These are phyloP conservation scores for Candida broadrunensis DNA, from an alignment of 805 yeast genomes.

Conservation along the genomic window DNA sequence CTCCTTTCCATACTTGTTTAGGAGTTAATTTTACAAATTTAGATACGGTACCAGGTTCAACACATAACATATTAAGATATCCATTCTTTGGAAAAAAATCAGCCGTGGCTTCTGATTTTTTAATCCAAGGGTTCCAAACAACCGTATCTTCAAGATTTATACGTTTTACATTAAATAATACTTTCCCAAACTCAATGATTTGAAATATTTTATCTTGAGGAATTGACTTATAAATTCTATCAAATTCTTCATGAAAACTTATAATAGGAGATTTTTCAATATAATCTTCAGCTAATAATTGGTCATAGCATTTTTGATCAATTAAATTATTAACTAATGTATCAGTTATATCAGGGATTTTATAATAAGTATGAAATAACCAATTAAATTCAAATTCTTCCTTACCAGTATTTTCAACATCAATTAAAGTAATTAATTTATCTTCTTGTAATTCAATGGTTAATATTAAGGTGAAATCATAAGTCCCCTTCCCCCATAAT, in stretches of 20 bases:
- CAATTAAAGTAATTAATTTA: slow-evolving; percentile 64
- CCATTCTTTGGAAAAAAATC: slow-evolving; percentile 89
- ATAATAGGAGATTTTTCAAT: slow-evolving; percentile 74
- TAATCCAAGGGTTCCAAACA: slow-evolving; percentile 98
- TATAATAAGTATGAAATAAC: slow-evolving; percentile 89
- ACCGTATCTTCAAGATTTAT: slow-evolving; percentile 66
- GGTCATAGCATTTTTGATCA: slow-evolving; percentile 73
- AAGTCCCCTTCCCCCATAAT: slow-evolving; percentile 50
- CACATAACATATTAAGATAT: slow-evolving; percentile 83
- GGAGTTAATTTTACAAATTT: slow-evolving; percentile 62
- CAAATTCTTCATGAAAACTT: slow-evolving; percentile 74
- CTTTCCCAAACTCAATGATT: slow-evolving; percentile 69
- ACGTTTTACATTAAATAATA: slow-evolving; percentile 65
- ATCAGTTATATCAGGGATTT: slow-evolving; percentile 73
- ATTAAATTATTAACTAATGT: slow-evolving; percentile 74
- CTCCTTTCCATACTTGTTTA: slow-evolving; percentile 74
- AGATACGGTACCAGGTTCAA: slow-evolving; percentile 89
- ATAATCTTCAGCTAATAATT: slow-evolving; percentile 60
- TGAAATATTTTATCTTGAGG: slow-evolving; percentile 54
- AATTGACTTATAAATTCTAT: slow-evolving; percentile 74
- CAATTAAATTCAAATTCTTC: slow-evolving; percentile 81
- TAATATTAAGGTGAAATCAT: slow-evolving; percentile 75
- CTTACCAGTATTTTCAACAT: slow-evolving; percentile 68
- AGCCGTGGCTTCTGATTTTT: slow-evolving; percentile 75
- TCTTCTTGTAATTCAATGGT: slow-evolving; percentile 62